Percentiles rank a stretch among this genome's conserved stretches.
Conservation (phyloP, 1,139 yeast species). For the Taphrina communis region DNA sequence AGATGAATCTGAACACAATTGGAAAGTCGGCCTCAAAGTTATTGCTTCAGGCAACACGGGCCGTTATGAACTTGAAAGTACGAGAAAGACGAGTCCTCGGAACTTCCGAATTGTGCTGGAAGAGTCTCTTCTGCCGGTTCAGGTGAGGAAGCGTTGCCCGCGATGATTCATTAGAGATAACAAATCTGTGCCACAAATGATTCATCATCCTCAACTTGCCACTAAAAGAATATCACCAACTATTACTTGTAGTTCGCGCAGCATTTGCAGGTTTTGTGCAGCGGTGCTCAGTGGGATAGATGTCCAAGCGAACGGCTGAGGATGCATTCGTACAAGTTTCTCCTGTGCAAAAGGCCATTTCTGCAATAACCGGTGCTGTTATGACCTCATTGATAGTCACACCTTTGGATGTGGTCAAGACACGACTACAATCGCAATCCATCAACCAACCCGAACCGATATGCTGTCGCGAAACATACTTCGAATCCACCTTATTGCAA, state of each 20-base stretch:
- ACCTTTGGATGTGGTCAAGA: conserved; percentile 45
- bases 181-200: conserved; percentile 5
- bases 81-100: not conserved
- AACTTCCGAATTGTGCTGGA: not conserved
- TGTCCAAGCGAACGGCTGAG: conserved; percentile 19
- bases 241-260: not conserved
- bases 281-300: not conserved
- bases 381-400: conserved; percentile 43
- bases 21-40: not conserved
- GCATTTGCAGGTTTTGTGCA: not conserved
- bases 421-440: conserved; percentile 44
- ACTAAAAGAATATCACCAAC: not conserved
- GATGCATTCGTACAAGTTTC: conserved; percentile 33
- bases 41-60: not conserved
- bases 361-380: conserved; percentile 35
- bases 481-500: conserved; percentile 18
- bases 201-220: not conserved
- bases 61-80: not conserved
- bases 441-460: conserved; percentile 29
- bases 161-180: conserved; percentile 20
- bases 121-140: not conserved
- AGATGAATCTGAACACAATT: not conserved
- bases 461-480: conserved; percentile 34
- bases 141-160: not conserved
- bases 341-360: conserved; percentile 36